Conservation (phyloP, 768 basidiomycete species). For the Austroboletus eburneus region DNA sequence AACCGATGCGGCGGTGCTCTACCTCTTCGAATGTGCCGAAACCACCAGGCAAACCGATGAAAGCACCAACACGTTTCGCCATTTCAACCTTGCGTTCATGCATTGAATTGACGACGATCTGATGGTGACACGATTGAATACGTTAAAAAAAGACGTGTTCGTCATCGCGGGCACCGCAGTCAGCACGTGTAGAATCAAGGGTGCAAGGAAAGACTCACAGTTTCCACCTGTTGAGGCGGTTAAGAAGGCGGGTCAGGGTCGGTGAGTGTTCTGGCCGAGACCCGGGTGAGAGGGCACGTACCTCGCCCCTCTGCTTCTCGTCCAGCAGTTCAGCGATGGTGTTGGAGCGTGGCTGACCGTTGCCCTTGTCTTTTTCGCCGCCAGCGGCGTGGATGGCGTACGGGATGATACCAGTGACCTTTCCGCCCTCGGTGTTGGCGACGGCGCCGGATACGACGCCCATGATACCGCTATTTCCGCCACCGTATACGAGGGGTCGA, state of each 20-base stretch:
- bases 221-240: constrained; percentile 26
- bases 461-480: constrained; percentile 83
- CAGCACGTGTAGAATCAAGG: constrained; percentile 3
- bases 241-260: too few relatives aligned
- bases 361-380: constrained; percentile 54
- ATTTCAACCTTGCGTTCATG: constrained; percentile 89
- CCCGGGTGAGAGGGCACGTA: constrained; percentile 18
- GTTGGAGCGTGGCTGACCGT: constrained; percentile 19
- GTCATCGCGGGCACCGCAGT: not conserved
- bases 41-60: constrained; percentile 88
- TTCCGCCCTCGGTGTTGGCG: constrained; percentile 55
- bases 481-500: constrained; percentile 80
- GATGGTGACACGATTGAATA: constrained; percentile 1
- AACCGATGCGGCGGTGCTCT: not conserved
- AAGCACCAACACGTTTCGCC: constrained; percentile 76
- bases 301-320: constrained; percentile 33
- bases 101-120: constrained; percentile 79
- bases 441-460: constrained; percentile 69
- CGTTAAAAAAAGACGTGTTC: constrained; percentile 9
- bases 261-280: not conserved
- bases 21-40: constrained; percentile 95
- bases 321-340: constrained; percentile 23
- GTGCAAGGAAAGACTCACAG: constrained; percentile 18
- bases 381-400: constrained; percentile 66
- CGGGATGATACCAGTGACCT: constrained; percentile 76